phyloP scores from a whole-genome alignment of 192 early-diverging fungal genomes.

The Backusella westeae region DNA sequence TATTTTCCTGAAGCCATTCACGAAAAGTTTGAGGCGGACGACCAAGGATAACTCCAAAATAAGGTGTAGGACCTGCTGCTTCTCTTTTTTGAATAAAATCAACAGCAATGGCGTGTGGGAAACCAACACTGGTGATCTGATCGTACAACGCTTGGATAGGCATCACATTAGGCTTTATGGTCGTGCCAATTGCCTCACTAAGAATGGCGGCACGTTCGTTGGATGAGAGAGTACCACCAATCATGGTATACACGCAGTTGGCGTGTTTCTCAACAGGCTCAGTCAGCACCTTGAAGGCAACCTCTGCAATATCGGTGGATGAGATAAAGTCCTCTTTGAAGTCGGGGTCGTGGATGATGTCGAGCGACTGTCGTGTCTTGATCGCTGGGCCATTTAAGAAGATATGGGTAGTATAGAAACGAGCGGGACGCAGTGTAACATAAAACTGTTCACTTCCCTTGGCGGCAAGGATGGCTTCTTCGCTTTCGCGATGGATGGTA shows the following conservation, averaged over 20 bases:
- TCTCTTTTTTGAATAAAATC: neutral
- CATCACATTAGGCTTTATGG: neutral
- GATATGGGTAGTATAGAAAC: neutral
- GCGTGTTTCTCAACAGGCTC: no score
- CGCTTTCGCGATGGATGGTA: neutral
- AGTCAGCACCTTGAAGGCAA: no score
- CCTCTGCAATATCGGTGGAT: neutral
- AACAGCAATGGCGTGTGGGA: neutral
- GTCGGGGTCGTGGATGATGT: neutral
- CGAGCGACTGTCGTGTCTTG: neutral
- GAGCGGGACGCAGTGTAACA: conserved; percentile 20
- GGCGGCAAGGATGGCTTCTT: neutral
- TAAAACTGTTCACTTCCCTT: neutral
- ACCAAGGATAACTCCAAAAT: neutral
- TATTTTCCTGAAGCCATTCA: neutral
- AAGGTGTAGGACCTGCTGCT: neutral
- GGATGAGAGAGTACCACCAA: no score
- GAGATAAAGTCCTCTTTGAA: conserved; percentile 11
- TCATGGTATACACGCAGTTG: no score
- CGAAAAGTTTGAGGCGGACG: neutral
- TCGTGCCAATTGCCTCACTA: neutral
- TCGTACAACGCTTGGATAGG: neutral
- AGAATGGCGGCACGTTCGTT: neutral
- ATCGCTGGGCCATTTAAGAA: neutral
- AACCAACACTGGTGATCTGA: neutral